Base-by-base conservation (phyloP, 176 grass and related monocot genomes). In the Carex cristatella region DNA sequence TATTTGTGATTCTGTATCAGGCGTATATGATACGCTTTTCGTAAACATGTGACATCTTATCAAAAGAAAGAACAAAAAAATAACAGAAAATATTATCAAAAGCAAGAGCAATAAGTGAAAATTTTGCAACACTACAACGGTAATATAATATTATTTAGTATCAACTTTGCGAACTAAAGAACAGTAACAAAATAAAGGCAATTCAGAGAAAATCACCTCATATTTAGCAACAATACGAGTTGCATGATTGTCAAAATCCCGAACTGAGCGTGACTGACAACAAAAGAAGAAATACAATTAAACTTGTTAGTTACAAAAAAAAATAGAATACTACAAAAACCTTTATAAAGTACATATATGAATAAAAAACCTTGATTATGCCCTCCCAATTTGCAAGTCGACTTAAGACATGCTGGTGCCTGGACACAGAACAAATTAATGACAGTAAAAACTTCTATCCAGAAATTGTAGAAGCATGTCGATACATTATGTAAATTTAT, bases 321-420 rank as follows among this genome's bases (percentile, higher is more conserved):
- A 63, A 10, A 31, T 3, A 79, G 12, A 81, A 32, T 55, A 28
- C 72, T 4, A 81, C 30, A 31, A 51, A 31, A 16, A 62, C 4
- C 31, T 51, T 42, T 40, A 19, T 6, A 78, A 81, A 82, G 48
- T 76, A 56, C 33, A 87, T 67, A 10, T 42, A 76, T 28, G 7
- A 80, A 63, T 10, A 81, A 78, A 35, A 58, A 82, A 99, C 96
- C 93, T 99, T 95, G 82, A 38, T 89, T 86, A 99, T 99, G 63
- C 87, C 88, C 57, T 99, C 96, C 93, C 96, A 99, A 51, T 99
- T 95, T 74, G 96, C 96, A 65, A 99, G 91, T 86, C 96, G 89
- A 38, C 88, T 88, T 85, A 94, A 89, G 13, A 91, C 38, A 85
- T 90, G 81, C 80, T 99, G 93, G 86, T 99, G 96, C 79, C 96